A percentile compares a stretch with the other conserved stretches of the same genome.
Conservation (phyloP, 2,329 filamentous ascomycete species). For the Aspergillus pseudotamarii region DNA sequence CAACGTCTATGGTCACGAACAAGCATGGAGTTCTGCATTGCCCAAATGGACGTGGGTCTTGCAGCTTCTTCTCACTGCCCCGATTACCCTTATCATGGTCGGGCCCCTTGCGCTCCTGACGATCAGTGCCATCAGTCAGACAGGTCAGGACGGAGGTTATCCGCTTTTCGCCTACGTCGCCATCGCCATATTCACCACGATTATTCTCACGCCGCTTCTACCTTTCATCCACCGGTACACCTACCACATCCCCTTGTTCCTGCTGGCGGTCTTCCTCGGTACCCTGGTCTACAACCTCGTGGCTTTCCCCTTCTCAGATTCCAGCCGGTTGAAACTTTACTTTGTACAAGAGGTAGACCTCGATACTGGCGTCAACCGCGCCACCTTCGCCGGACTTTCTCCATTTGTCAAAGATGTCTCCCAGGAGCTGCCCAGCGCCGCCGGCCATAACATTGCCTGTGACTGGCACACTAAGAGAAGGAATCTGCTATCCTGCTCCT, state of each 20-base stretch:
- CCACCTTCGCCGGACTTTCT: slow-evolving; percentile 69
- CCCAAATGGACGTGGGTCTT: slow-evolving; percentile 86
- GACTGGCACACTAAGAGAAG: slow-evolving; percentile 37
- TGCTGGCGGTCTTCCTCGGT: slow-evolving; percentile 71
- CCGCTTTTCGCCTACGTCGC: slow-evolving; percentile 71
- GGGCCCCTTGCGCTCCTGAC: slow-evolving; percentile 75
- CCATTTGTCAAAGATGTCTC: slow-evolving; percentile 70
- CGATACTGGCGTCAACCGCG: slow-evolving; percentile 69
- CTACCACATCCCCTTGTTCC: slow-evolving; percentile 76
- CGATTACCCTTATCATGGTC: slow-evolving; percentile 74
- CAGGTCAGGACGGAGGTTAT: slow-evolving; percentile 78
- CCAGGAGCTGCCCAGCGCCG: slow-evolving; percentile 68
- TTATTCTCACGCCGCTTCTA: slow-evolving; percentile 74
- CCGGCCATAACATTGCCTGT: slow-evolving; percentile 64
- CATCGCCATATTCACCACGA: slow-evolving; percentile 67
- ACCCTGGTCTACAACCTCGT: slow-evolving; percentile 84
- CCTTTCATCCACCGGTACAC: slow-evolving; percentile 88
- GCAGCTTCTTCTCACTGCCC: slow-evolving; percentile 79
- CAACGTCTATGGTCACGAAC: slow-evolving; percentile 69
- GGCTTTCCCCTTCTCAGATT: slow-evolving; percentile 83
- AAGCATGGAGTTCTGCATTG: slow-evolving; percentile 79
- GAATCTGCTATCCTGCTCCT: slow-evolving; percentile 64
- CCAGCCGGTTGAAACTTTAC: slow-evolving; percentile 80
- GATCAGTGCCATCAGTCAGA: slow-evolving; percentile 75
- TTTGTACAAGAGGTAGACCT: slow-evolving; percentile 83